phyloP scores from a whole-genome alignment of 139 green algal genomes.

The Closterium sp. region DNA sequence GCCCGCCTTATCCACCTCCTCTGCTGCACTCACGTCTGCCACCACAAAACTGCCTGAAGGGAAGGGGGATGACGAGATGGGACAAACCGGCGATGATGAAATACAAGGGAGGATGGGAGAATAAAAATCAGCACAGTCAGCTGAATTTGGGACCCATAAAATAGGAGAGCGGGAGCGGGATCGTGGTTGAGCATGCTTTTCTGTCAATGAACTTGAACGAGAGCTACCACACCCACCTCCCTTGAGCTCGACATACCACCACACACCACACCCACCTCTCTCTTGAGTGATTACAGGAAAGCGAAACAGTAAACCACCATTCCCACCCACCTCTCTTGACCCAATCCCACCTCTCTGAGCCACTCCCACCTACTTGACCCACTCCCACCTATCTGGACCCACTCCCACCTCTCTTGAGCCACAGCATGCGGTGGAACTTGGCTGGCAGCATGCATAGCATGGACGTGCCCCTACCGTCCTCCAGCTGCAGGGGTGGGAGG shows the following conservation, averaged over 20 bases:
- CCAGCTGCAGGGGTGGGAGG: neutral
- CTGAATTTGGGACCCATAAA: too few relatives aligned
- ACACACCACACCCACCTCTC: neutral
- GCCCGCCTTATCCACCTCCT: neutral
- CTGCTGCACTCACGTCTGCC: neutral
- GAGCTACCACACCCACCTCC: neutral
- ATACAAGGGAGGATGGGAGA: too few relatives aligned
- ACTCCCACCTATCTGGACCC: neutral
- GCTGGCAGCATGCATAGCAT: slow-evolving; percentile 6
- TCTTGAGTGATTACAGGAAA: too few relatives aligned
- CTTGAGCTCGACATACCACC: neutral
- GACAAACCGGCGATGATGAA: neutral
- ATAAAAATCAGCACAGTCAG: too few relatives aligned
- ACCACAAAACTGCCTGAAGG: neutral
- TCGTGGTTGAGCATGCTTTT: too few relatives aligned
- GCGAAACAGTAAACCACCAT: too few relatives aligned
- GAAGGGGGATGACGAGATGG: neutral
- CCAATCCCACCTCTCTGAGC: too few relatives aligned
- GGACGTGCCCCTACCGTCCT: neutral
- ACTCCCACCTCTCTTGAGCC: slow-evolving; percentile 25
- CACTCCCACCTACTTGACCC: too few relatives aligned
- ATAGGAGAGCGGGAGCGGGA: too few relatives aligned
- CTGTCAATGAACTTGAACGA: too few relatives aligned
- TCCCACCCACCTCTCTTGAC: too few relatives aligned
- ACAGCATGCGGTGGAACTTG: slow-evolving; percentile 34